phyloP scores from a whole-genome alignment of 805 yeast species.

The Candida vaughaniae region DNA sequence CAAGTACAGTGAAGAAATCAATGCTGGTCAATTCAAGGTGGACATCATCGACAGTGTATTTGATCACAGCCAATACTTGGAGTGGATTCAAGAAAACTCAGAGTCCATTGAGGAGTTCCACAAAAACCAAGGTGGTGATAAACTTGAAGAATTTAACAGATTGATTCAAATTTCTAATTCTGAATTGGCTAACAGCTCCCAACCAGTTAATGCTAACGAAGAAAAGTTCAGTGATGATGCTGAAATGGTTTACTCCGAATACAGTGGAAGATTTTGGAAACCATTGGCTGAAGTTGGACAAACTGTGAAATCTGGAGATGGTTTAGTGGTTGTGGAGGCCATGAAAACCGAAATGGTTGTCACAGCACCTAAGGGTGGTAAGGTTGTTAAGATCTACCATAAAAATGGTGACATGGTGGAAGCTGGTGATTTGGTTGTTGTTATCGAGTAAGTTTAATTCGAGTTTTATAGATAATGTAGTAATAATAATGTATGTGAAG shows the following conservation, averaged over 20 bases:
- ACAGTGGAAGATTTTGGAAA: constrained; percentile 97
- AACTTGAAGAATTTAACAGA: constrained; percentile 79
- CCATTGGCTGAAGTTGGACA: constrained; percentile 80
- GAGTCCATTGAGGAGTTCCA: constrained; percentile 71
- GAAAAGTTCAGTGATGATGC: constrained; percentile 75
- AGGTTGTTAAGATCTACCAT: constrained; percentile 70
- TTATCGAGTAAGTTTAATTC: constrained; percentile 56
- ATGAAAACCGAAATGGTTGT: constrained; percentile 98
- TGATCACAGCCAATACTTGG: constrained; percentile 74
- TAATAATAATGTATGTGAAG: constrained; percentile 1
- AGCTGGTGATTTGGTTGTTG: constrained; percentile 93
- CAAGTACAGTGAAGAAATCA: constrained; percentile 62
- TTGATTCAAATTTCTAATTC: constrained; percentile 79
- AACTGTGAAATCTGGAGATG: constrained; percentile 68
- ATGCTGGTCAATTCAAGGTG: constrained; percentile 77
- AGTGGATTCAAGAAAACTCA: constrained; percentile 74
- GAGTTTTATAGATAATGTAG: constrained; percentile 1
- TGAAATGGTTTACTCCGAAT: constrained; percentile 86
- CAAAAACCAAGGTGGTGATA: constrained; percentile 71
- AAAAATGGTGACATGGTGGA: constrained; percentile 94
- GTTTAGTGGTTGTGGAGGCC: constrained; percentile 88
- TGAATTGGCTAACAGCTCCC: constrained; percentile 60
- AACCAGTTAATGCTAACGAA: constrained; percentile 42
- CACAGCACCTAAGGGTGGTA: constrained; percentile 66
- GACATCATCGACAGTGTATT: constrained; percentile 76